Evolutionary conservation across 306 rosid species (phyloP).

Genomic region (Neltuma alba): DNA sequence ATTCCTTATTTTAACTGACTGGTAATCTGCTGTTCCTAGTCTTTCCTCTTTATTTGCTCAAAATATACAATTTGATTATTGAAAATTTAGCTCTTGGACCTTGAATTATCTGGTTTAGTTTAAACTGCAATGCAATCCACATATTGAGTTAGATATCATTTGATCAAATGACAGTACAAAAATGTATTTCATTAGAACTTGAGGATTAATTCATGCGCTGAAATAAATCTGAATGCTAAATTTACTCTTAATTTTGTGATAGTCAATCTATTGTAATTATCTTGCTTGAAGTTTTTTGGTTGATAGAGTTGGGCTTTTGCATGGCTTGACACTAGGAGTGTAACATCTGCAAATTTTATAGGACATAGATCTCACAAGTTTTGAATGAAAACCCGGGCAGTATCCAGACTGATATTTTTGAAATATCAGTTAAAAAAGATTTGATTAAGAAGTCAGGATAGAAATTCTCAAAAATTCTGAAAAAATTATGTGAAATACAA

Average conservation of each 20-base stretch:
- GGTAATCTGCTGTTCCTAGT: constrained; percentile 37
- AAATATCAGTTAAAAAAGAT: too few species aligned
- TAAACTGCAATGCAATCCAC: not conserved
- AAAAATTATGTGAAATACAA: too few species aligned
- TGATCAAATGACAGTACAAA: not conserved
- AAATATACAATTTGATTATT: not conserved
- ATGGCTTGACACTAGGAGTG: constrained; percentile 82
- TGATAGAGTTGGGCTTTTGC: constrained; percentile 92
- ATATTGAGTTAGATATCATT: not conserved
- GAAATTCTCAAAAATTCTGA: too few species aligned
- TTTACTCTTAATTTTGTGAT: not conserved
- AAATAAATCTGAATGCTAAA: too few species aligned
- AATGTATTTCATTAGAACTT: too few species aligned
- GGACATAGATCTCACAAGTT: too few species aligned
- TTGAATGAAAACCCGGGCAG: too few species aligned
- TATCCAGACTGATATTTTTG: too few species aligned
- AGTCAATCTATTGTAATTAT: not conserved
- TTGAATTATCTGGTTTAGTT: not conserved
- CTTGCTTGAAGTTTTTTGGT: constrained; percentile 21
- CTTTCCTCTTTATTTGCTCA: not conserved
- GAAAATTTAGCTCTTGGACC: not conserved
- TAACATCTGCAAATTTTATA: too few species aligned
- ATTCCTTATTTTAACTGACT: constrained; percentile 98
- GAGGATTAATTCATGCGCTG: not conserved
- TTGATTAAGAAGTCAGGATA: too few species aligned